phyloP scores from a whole-genome alignment of 106 monocot genomes.

The Agapanthus africanus region DNA sequence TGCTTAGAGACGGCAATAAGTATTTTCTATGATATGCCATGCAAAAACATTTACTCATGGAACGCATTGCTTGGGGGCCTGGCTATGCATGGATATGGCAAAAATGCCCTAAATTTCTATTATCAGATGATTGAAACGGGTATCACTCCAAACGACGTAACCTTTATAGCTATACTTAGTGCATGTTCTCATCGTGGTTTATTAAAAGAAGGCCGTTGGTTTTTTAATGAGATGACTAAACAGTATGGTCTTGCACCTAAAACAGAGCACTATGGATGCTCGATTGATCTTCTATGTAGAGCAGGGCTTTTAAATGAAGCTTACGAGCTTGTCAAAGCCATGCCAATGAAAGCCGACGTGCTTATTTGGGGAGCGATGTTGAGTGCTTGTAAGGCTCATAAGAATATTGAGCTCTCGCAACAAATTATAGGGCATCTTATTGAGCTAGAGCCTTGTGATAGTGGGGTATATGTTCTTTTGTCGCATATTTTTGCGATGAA shows the following conservation, averaged over 20 bases:
- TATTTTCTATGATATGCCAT: slow-evolving; percentile 37
- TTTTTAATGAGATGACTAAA: slow-evolving; percentile 38
- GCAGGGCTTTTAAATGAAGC: slow-evolving; percentile 51
- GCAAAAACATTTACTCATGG: slow-evolving; percentile 55
- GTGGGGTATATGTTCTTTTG: slow-evolving; percentile 61
- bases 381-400: slow-evolving; percentile 42
- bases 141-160: slow-evolving; percentile 49
- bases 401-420: slow-evolving; percentile 24
- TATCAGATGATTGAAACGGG: slow-evolving; percentile 27
- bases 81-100: slow-evolving; percentile 43
- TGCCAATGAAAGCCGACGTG: slow-evolving; percentile 52
- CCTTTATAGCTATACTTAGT: slow-evolving; percentile 45
- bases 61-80: slow-evolving; percentile 57
- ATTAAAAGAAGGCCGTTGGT: slow-evolving; percentile 37
- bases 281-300: slow-evolving; percentile 60
- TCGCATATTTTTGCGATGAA: slow-evolving; percentile 55
- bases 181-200: slow-evolving; percentile 59
- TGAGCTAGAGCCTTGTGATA: slow-evolving; percentile 28
- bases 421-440: slow-evolving; percentile 24
- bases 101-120: slow-evolving; percentile 33
- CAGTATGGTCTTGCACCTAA: slow-evolving; percentile 33
- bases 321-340: slow-evolving; percentile 31
- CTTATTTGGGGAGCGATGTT: slow-evolving; percentile 53
- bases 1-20: slow-evolving; percentile 31
- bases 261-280: slow-evolving; percentile 66